Percentiles rank a stretch among this genome's conserved stretches.
Evolutionary conservation across 2,329 filamentous ascomycete species (phyloP).

Genomic region (Penicillium expansum): DNA sequence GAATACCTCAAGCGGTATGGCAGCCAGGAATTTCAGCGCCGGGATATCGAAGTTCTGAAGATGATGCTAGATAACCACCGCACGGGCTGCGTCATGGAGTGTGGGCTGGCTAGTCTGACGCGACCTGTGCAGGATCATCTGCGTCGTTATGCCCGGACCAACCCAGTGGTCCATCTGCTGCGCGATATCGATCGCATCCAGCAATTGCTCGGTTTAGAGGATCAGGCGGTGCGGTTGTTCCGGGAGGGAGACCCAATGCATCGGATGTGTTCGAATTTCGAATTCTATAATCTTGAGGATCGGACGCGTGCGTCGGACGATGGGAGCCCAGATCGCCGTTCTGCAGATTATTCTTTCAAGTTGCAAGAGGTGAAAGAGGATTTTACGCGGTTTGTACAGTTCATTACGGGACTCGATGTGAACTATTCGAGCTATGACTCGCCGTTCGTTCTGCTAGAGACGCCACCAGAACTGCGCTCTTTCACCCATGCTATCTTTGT

Average conservation of each 20-base stretch:
- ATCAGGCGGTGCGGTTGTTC: conserved; percentile 44
- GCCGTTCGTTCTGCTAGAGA: conserved; percentile 59
- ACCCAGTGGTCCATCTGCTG: conserved; percentile 43
- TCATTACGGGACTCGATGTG: conserved; percentile 54
- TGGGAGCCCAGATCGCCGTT: conserved; percentile 44
- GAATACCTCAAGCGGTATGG: conserved; percentile 42
- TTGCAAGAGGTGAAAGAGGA: conserved; percentile 57
- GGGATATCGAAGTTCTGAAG: conserved; percentile 43
- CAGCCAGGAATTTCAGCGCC: conserved; percentile 43
- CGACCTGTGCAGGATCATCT: conserved; percentile 43
- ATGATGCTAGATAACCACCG: conserved; percentile 46
- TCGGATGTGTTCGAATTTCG: conserved; percentile 48
- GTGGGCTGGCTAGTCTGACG: conserved; percentile 44
- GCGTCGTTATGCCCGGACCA: conserved; percentile 36
- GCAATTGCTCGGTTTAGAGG: conserved; percentile 43
- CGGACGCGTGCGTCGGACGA: conserved; percentile 33
- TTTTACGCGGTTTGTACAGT: conserved; percentile 59
- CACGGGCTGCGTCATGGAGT: conserved; percentile 44
- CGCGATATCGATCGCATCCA: conserved; percentile 43
- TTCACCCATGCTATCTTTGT: conserved; percentile 46
- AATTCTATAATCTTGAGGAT: conserved; percentile 51
- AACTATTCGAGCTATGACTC: conserved; percentile 56
- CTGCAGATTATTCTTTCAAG: conserved; percentile 49
- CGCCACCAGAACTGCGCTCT: conserved; percentile 57
- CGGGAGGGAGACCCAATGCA: conserved; percentile 47